A percentile compares a stretch with the other conserved stretches of the same genome.
These are phyloP conservation scores for Zymoseptoria brevis DNA, from an alignment of 2,329 filamentous ascomycete species.

Conservation along the genomic window DNA sequence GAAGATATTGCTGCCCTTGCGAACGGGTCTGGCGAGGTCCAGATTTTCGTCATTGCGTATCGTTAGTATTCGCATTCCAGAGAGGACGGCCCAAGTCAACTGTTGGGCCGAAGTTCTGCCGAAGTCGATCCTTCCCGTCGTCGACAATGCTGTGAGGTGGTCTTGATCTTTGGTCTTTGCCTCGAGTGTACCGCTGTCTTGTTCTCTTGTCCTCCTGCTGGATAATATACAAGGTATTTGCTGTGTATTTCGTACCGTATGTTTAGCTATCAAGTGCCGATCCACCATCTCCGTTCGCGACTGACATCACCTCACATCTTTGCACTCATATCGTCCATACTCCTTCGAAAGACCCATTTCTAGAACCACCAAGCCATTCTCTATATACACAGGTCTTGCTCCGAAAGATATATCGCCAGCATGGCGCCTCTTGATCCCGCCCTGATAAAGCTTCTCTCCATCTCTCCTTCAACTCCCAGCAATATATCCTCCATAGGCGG, in stretches of 20 bases:
- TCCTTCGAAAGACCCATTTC: neutral
- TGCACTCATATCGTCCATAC: neutral
- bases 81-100: no score
- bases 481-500: constrained; percentile 57
- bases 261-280: neutral
- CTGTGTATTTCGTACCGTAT: no score
- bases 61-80: no score
- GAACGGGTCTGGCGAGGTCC: no score
- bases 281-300: neutral
- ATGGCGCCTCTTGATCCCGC: constrained; percentile 48
- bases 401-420: neutral
- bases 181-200: no score
- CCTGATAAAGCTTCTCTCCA: constrained; percentile 51
- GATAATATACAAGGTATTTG: no score
- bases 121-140: no score
- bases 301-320: neutral
- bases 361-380: neutral
- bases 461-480: constrained; percentile 48
- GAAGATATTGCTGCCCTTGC: neutral
- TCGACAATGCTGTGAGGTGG: no score
- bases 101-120: no score
- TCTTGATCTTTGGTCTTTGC: no score
- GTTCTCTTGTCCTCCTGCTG: no score
- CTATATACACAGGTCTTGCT: neutral
- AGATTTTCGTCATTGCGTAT: no score